Base-by-base conservation (phyloP, 805 yeast genomes). In the Zygosaccharomyces siamensis region DNA sequence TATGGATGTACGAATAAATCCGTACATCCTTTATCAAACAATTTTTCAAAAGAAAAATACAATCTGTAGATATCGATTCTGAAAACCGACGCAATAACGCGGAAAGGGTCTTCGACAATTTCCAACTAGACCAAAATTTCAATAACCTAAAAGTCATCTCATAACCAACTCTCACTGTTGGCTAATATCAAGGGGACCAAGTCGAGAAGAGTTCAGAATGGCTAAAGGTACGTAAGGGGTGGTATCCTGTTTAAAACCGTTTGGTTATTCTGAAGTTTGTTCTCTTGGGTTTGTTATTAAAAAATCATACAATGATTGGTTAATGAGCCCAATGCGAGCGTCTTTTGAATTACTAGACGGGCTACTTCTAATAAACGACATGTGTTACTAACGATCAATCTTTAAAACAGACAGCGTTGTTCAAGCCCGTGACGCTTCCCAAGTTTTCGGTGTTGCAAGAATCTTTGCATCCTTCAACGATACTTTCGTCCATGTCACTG, bases 381-480 rank as follows among this genome's bases (percentile, higher is more conserved):
- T 14, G 16, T 12, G 24, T 7, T 41, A 41, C 44, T 41, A 55
- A 56, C 57, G 43, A 36, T 23, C 38, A 45, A 35, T 26, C 41
- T 35, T 71, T 58, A 64, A 72, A 56, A 72, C 49, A 55, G 56
- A 53, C 51, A 30, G 44, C 26, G 53, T 61, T 48, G 64, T 60
- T 72, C 92, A 86, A 79, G 83, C 89, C 78, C 89, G 90, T 78
- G 97, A 88, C 76, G 89, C 93, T 72, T 88, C 95, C 83, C 97
- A 89, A 80, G 97, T 90, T 73, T 93, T 93, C 75, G 99, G 99
- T 84, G 99, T 93, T 80, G 99, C 99, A 73, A 95, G 97, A 81
- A 93, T 93, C 84, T 93, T 83, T 74, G 99, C 99, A 72, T 95
- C 99, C 62, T 89, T 90, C 84, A 93, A 93, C 86, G 99, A 93